phyloP scores from a whole-genome alignment of 2,329 filamentous ascomycete genomes.

The Cercospora janseana region DNA sequence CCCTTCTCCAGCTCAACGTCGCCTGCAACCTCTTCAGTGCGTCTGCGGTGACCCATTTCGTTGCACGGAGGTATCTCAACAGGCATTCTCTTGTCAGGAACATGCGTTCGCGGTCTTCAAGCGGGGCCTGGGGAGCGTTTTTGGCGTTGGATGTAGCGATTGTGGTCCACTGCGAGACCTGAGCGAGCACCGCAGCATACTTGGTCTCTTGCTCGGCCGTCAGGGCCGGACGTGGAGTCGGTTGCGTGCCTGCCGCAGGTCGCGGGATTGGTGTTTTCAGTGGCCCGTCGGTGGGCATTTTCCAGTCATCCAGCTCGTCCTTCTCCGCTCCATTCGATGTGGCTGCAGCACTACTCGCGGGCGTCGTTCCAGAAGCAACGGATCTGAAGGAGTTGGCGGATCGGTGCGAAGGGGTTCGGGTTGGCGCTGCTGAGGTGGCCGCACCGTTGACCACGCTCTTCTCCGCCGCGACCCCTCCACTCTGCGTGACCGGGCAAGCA shows the following conservation, averaged over 20 bases:
- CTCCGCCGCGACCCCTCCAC: constrained; percentile 4
- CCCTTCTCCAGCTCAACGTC: constrained; percentile 83
- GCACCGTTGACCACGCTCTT: constrained; percentile 11
- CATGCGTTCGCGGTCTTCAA: constrained; percentile 77
- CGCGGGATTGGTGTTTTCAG: constrained; percentile 36
- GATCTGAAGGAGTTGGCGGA: constrained; percentile 32
- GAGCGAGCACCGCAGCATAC: constrained; percentile 72
- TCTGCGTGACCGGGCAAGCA: neutral
- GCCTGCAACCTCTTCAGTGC: constrained; percentile 75
- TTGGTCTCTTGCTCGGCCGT: constrained; percentile 76
- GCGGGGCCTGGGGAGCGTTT: constrained; percentile 56
- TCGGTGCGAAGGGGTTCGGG: constrained; percentile 29
- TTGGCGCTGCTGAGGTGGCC: constrained; percentile 6
- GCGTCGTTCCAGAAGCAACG: constrained; percentile 25
- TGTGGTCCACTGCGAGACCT: constrained; percentile 68
- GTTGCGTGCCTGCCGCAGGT: constrained; percentile 53
- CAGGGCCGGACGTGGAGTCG: constrained; percentile 57
- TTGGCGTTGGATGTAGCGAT: constrained; percentile 64
- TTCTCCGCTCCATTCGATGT: constrained; percentile 29
- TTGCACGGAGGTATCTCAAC: constrained; percentile 86
- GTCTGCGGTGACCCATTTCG: constrained; percentile 79
- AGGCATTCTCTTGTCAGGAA: constrained; percentile 93
- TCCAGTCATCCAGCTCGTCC: constrained; percentile 31
- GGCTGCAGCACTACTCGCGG: constrained; percentile 19
- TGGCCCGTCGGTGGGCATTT: constrained; percentile 31